Evolutionary conservation across 768 basidiomycete species (phyloP).

Genomic region (Podaxis sp.): DNA sequence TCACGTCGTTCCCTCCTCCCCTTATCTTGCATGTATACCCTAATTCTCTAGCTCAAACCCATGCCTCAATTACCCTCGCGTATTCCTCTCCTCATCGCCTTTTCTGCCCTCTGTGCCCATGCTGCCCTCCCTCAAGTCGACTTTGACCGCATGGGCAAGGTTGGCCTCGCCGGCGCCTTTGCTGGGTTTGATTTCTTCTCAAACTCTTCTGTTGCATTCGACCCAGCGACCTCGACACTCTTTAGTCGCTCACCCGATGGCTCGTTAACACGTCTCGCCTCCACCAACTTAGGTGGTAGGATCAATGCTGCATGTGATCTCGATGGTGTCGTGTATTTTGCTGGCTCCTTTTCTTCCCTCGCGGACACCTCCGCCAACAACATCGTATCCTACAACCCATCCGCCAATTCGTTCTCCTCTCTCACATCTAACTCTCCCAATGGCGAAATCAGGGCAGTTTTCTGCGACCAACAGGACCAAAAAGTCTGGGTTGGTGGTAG

Average conservation of each 20-base stretch:
- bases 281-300: slow-evolving; percentile 77
- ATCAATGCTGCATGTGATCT: slow-evolving; percentile 76
- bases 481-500: slow-evolving; percentile 80
- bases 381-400: slow-evolving; percentile 72
- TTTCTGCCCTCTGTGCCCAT: slow-evolving; percentile 27
- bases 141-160: slow-evolving; percentile 81
- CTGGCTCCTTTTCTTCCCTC: slow-evolving; percentile 80
- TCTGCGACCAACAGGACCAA: slow-evolving; percentile 66
- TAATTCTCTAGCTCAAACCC: slow-evolving; percentile 15
- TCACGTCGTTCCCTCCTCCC: slow-evolving; percentile 15
- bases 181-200: slow-evolving; percentile 81
- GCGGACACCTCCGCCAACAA: slow-evolving; percentile 60
- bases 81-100: slow-evolving; percentile 27
- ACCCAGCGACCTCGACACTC: slow-evolving; percentile 71
- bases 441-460: slow-evolving; percentile 70
- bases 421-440: slow-evolving; percentile 72
- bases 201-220: slow-evolving; percentile 56
- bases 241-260: slow-evolving; percentile 67
- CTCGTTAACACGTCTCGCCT: slow-evolving; percentile 65
- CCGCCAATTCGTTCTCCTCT: slow-evolving; percentile 55
- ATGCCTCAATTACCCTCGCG: slow-evolving; percentile 24
- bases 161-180: slow-evolving; percentile 87
- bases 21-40: slow-evolving; percentile 16
- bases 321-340: slow-evolving; percentile 71
- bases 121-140: slow-evolving; percentile 42